Base-by-base conservation (phyloP, 1,139 yeast species). In the Geotrichum histeridarum region DNA sequence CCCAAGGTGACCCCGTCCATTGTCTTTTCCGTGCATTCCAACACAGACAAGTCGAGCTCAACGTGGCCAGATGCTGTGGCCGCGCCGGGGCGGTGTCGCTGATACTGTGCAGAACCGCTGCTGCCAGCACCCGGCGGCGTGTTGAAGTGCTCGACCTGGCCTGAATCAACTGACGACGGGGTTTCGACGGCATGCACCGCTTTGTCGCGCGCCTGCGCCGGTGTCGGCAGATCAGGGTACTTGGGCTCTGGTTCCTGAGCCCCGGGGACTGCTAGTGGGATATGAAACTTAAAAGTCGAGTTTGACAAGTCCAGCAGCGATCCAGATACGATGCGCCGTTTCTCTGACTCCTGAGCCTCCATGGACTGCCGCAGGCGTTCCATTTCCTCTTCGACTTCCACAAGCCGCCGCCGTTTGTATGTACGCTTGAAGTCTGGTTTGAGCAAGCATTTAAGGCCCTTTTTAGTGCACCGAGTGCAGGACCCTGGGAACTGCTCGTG, bases 401-500 rank as follows among this genome's bases (percentile, higher is more conserved):
- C 93, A 50, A 90, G 79, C 54, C 94, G 78, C 4, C 71, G 68
- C 54, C 98, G 75, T 65, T 91, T 93, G 61, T 87, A 86, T 0
- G 96, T 89, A 61, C 99, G 76, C 67, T 90, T 88, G 68, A 87
- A 93, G 62, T 84, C 94, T 9, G 87, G 78, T 63, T 87, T 83
- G 51, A 91, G 71, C 41, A 84, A 79, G 68, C 99, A 93, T 17
- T 75, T 74, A 6, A 86, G 74, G 8, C 81, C 79, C 64, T 87
- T 82, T 67, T 86, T 86, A 12, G 72, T 65, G 67, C 98, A 93
- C 59, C 96, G 74, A 0, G 91, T 74, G 65, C 99, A 93, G 1
- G 96, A 86, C n/a, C 75, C 74, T 0, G 96, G 96, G 45, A 82
- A 80, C 54, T 75, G 77, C 58, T 85, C 90, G 59, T 79, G 82